Evolutionary conservation across 257 asterid species (phyloP).

Genomic region (Lycium ferocissimum): DNA sequence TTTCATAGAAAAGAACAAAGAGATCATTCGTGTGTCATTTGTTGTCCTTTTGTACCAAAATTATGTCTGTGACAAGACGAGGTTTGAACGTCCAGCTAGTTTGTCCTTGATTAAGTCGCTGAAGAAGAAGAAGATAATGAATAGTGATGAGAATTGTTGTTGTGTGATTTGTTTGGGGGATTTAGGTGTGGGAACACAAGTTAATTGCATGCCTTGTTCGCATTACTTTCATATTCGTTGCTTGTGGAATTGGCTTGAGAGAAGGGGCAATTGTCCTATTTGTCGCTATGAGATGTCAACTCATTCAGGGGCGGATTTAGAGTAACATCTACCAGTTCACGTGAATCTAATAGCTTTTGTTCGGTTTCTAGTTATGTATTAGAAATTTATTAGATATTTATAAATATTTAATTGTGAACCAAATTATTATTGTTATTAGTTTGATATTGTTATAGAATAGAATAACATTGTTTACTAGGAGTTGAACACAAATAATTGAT

Average conservation of each 20-base stretch:
- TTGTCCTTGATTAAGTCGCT: not conserved
- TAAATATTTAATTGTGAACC: too few species aligned
- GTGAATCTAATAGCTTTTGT: too few species aligned
- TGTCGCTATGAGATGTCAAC: not conserved
- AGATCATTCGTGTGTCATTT: too few species aligned
- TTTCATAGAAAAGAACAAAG: not conserved
- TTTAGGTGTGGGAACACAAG: not conserved
- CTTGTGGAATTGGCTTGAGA: not conserved
- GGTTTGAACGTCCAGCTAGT: not conserved
- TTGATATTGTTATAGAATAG: too few species aligned
- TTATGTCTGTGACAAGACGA: not conserved
- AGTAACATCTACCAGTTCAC: too few species aligned
- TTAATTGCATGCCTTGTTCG: not conserved
- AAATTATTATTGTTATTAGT: too few species aligned
- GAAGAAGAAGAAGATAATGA: not conserved
- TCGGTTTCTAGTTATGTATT: too few species aligned
- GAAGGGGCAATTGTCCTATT: not conserved
- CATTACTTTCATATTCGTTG: not conserved
- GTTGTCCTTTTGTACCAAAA: not conserved
- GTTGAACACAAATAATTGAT: too few species aligned
- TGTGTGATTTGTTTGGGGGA: not conserved
- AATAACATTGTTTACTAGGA: too few species aligned
- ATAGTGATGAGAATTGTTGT: not conserved
- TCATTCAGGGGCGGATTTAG: not conserved
- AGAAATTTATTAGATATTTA: too few species aligned